Evolutionary conservation across 257 asterid genomes (phyloP).

Genomic region (Solanum habrochaites): DNA sequence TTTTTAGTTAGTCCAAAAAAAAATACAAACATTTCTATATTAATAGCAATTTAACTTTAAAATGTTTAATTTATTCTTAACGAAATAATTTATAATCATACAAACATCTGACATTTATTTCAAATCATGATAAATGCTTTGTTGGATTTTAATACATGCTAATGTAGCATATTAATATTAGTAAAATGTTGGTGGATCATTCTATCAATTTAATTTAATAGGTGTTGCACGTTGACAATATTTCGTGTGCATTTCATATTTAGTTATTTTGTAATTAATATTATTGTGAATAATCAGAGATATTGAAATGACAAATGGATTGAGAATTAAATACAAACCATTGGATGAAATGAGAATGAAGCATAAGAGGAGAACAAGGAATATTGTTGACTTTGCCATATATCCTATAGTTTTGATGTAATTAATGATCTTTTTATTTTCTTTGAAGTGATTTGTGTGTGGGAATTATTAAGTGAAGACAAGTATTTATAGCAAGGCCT

Average conservation of each 20-base stretch:
- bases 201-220: too few relatives aligned
- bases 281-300: not conserved
- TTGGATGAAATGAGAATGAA: not conserved
- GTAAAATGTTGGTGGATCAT: too few relatives aligned
- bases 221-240: too few relatives aligned
- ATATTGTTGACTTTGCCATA: not conserved
- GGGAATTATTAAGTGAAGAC: not conserved
- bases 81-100: too few relatives aligned
- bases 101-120: too few relatives aligned
- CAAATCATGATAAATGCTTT: too few relatives aligned
- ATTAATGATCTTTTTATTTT: not conserved
- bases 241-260: not conserved
- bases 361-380: slow-evolving; percentile 1
- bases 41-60: too few relatives aligned
- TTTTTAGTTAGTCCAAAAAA: too few relatives aligned
- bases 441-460: not conserved
- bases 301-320: not conserved
- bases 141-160: too few relatives aligned
- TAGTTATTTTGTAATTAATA: not conserved
- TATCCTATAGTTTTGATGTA: not conserved
- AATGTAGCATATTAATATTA: too few relatives aligned
- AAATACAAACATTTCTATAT: too few relatives aligned
- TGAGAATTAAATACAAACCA: not conserved
- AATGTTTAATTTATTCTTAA: too few relatives aligned
- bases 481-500: not conserved